Percentiles rank a stretch among this genome's conserved stretches.
Evolutionary conservation across 2,329 filamentous ascomycete species (phyloP).

Genomic region (Metarhizium anisopliae): DNA sequence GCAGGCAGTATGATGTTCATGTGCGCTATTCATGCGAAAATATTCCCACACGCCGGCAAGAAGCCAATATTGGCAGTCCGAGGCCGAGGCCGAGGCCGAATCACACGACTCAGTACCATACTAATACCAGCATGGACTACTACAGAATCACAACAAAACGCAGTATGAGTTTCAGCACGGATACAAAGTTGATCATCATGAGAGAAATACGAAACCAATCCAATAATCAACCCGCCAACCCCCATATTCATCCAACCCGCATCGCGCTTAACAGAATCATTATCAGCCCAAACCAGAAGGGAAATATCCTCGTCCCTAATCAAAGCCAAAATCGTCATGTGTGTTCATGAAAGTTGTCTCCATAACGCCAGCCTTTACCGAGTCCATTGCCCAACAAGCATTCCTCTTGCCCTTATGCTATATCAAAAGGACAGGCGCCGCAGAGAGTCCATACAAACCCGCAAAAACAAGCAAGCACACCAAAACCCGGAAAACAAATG

Average conservation of each 20-base stretch:
- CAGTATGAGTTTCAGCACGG: background rate
- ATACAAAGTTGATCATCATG: background rate
- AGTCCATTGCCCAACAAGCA: background rate
- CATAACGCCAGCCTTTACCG: slow-evolving; percentile 2
- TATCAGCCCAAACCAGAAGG: background rate
- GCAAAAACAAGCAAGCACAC: background rate
- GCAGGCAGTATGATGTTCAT: background rate
- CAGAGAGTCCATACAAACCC: background rate
- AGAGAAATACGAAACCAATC: slow-evolving; percentile 1
- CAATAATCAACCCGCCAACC: background rate
- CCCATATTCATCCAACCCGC: background rate
- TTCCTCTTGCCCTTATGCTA: background rate
- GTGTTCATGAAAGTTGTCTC: background rate
- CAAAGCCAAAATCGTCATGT: background rate
- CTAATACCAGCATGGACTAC: background rate
- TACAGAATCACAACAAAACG: background rate
- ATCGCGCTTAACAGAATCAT: background rate
- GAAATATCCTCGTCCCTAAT: background rate
- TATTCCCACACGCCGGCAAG: too few relatives aligned
- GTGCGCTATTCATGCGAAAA: too few relatives aligned
- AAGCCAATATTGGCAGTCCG: too few relatives aligned
- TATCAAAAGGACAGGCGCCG: background rate
- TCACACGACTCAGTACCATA: background rate
- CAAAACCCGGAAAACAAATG: slow-evolving; percentile 2
- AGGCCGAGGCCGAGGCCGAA: too few relatives aligned